A percentile compares a stretch with the other conserved stretches of the same genome.
Evolutionary conservation across 345 rosid species (phyloP).

Genomic region (Microcos paniculata): DNA sequence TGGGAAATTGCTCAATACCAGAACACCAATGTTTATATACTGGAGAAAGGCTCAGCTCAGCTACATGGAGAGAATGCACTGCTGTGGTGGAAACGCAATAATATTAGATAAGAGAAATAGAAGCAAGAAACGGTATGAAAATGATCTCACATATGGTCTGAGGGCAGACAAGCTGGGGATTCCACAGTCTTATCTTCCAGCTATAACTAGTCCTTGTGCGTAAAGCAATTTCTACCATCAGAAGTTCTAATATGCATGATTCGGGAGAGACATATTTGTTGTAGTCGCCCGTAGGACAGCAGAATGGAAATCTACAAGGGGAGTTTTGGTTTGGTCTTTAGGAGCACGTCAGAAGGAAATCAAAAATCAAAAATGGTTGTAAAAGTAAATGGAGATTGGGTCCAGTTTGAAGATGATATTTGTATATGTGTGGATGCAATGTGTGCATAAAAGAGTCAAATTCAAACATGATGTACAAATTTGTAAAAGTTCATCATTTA

Average conservation of each 20-base stretch:
- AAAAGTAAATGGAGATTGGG: too few species aligned
- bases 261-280: background rate
- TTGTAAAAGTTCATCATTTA: too few species aligned
- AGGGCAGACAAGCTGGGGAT: background rate
- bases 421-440: background rate
- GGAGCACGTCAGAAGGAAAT: background rate
- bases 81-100: constrained; percentile 20
- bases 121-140: background rate
- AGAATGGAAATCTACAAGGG: too few species aligned
- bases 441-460: background rate
- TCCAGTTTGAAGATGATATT: background rate
- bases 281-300: too few species aligned
- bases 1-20: constrained; percentile 21
- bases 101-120: background rate
- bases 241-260: background rate
- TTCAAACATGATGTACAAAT: background rate
- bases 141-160: background rate
- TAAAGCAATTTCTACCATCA: background rate
- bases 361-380: too few species aligned
- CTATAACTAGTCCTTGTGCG: background rate
- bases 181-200: background rate
- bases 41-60: background rate
- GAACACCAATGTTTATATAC: background rate
- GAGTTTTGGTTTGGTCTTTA: background rate
- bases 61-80: constrained; percentile 2